phyloP scores from a whole-genome alignment of 2,329 filamentous ascomycete species.

The Talaromyces funiculosus region DNA sequence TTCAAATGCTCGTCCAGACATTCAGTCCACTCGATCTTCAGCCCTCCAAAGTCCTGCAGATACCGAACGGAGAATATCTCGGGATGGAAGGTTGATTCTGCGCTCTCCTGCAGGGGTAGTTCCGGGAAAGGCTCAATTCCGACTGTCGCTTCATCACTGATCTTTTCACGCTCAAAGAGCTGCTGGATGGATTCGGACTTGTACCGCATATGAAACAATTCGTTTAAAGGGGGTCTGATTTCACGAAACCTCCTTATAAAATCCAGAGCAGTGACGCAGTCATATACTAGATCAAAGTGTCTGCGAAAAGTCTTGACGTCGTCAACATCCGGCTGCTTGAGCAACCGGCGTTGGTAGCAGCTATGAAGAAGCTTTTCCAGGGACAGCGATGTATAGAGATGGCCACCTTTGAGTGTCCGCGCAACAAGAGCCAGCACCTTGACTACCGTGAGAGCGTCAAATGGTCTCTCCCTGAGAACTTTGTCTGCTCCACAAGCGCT shows the following conservation, averaged over 20 bases:
- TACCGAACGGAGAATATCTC: slow-evolving; percentile 3
- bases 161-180: slow-evolving; percentile 1
- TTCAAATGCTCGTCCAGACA: slow-evolving; percentile 10
- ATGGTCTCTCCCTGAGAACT: not conserved
- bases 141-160: not conserved
- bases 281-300: slow-evolving; percentile 5
- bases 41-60: not conserved
- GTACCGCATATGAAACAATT: not conserved
- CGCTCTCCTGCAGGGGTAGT: not conserved
- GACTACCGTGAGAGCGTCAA: not conserved
- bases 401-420: not conserved
- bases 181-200: not conserved
- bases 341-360: slow-evolving; percentile 7
- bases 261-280: slow-evolving; percentile 6
- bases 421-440: not conserved
- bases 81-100: not conserved
- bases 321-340: not conserved
- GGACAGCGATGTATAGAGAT: not conserved
- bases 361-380: slow-evolving; percentile 7
- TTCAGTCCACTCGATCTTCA: slow-evolving; percentile 10
- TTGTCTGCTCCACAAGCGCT: slow-evolving; percentile 18
- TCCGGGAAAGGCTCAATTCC: not conserved
- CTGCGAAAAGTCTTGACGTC: not conserved
- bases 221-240: not conserved
- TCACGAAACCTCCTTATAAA: not conserved